Base-by-base conservation (phyloP, 2,329 filamentous ascomycete genomes). In the Botrytis sinoallii region DNA sequence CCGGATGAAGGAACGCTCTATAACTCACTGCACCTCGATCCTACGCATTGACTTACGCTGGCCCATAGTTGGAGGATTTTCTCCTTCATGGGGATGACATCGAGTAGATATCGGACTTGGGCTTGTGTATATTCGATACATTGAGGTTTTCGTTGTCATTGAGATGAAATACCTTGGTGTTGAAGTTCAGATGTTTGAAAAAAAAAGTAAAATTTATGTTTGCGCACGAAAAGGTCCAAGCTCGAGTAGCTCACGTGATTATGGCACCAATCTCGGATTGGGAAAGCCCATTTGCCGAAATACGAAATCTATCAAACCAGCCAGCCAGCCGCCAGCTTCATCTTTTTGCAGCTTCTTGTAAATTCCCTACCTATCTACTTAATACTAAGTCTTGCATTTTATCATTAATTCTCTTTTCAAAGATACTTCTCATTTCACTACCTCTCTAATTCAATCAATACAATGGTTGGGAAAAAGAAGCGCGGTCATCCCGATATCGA, bases 391-490 rank as follows among this genome's bases (percentile, higher is more conserved):
- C 4, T 29, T 68, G 9, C 46, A 16, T 32, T 42, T 32, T 35
- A 57, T 44, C 18, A 18, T 25, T 44, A 42, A 16, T 25, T 20
- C 4, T 9, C 22, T 57, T 57, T 25, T 20, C 25, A 57, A 57
- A 25, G 29, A 57, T 16, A 3, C 14, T 29, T 32, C 2, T 20
- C n/a, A 16, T 10, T 29, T 44, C 22, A 59, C 22, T 32, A 42
- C 55, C 29, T 44, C 25, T 42, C 16, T 25, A 29, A 22, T 42
- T 46, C 29, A 42, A 70, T 75, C 70, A 46, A 67, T 63, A 79
- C 76, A 82, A 85, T 81, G 75, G 95, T 96, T 91, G 92, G 91
- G 79, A 97, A 97, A 85, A 97, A 96, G 86, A 95, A 94, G 89
- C 92, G 94, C 83, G 90, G 91, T 78, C 91, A 93, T 81, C 93